These are phyloP conservation scores for Claviceps cyperi DNA, from an alignment of 2,329 filamentous ascomycete species.

Conservation along the genomic window DNA sequence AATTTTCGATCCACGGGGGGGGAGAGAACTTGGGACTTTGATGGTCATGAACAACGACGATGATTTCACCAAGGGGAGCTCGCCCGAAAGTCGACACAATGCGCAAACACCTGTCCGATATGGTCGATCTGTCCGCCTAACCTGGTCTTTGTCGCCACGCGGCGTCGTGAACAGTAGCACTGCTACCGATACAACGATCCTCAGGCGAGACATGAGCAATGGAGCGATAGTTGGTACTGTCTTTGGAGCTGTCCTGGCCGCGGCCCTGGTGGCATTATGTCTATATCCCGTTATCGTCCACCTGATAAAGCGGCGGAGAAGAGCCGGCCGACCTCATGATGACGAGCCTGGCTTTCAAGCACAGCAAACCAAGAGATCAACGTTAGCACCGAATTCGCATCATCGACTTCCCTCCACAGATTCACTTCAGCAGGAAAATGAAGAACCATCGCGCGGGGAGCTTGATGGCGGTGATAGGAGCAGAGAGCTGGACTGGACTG, in stretches of 20 bases:
- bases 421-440: constrained; percentile 19
- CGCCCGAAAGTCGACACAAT: not conserved
- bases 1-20: not conserved
- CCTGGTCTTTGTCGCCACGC: not conserved
- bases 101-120: not conserved
- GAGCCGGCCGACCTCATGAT: constrained; percentile 12
- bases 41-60: not conserved
- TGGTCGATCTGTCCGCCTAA: not conserved
- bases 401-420: constrained; percentile 23
- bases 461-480: constrained; percentile 7
- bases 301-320: constrained; percentile 15
- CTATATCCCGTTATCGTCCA: constrained; percentile 25
- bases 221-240: constrained; percentile 24
- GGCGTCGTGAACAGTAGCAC: not conserved
- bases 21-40: not conserved
- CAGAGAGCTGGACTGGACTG: constrained; percentile 15
- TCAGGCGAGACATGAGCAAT: constrained; percentile 17
- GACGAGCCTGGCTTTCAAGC: constrained; percentile 16
- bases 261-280: constrained; percentile 21
- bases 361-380: constrained; percentile 6
- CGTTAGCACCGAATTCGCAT: constrained; percentile 9
- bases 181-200: constrained; percentile 8
- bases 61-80: not conserved
- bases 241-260: constrained; percentile 21
- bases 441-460: constrained; percentile 15